phyloP scores from a whole-genome alignment of 2,329 filamentous ascomycete genomes.

The Aspergillus transmontanensis region DNA sequence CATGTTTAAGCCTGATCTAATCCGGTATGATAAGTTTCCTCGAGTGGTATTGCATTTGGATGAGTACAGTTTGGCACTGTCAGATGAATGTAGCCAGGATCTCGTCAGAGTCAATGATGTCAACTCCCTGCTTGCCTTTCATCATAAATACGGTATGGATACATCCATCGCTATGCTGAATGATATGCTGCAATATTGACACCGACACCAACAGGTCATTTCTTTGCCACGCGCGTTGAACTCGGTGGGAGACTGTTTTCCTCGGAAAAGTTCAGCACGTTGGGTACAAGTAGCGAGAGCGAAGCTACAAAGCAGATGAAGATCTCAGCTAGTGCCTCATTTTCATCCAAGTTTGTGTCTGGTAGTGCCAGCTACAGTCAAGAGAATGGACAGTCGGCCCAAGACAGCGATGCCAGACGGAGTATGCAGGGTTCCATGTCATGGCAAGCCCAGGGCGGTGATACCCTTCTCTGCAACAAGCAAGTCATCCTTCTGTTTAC shows the following conservation, averaged over 20 bases:
- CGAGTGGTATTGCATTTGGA: background rate
- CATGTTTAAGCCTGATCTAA: too few species aligned
- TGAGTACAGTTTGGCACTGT: background rate
- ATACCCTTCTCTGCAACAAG: constrained; percentile 22
- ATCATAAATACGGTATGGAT: background rate
- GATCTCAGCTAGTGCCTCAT: background rate
- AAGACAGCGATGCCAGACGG: background rate
- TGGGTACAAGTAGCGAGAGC: background rate
- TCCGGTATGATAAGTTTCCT: background rate
- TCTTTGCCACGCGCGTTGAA: background rate
- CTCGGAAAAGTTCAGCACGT: background rate
- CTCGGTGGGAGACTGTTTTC: background rate
- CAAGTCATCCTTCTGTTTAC: background rate
- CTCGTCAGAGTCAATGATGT: background rate
- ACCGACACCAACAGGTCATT: background rate
- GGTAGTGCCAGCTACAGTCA: background rate
- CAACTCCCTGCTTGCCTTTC: background rate
- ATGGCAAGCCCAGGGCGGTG: constrained; percentile 20
- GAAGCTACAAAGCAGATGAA: background rate
- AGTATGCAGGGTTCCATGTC: constrained; percentile 4
- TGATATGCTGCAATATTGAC: background rate
- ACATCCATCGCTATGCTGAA: accelerated
- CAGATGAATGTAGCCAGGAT: background rate
- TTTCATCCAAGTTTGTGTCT: background rate
- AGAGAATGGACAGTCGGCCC: background rate